Evolutionary conservation across 2,329 filamentous ascomycete species (phyloP).

Genomic region (Talaromyces rugulosus): DNA sequence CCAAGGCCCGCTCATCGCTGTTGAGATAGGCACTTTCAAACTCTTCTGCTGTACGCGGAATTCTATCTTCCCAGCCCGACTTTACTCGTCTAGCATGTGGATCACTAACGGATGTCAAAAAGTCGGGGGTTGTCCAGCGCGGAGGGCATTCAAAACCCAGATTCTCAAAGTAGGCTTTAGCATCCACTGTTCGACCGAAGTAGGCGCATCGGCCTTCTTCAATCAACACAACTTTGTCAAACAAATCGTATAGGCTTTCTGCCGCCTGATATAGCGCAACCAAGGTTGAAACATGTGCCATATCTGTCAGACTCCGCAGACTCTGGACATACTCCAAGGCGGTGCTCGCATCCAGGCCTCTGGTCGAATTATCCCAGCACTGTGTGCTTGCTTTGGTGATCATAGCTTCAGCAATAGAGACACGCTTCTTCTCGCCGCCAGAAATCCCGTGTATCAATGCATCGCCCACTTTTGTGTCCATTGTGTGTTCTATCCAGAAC

Average conservation of each 20-base stretch:
- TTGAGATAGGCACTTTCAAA: constrained; percentile 51
- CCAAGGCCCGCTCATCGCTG: constrained; percentile 42
- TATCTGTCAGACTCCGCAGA: constrained; percentile 61
- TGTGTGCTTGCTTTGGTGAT: constrained; percentile 62
- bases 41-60: constrained; percentile 52
- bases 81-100: constrained; percentile 55
- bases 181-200: constrained; percentile 61
- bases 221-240: constrained; percentile 66
- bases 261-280: constrained; percentile 70
- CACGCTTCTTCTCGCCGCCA: constrained; percentile 71
- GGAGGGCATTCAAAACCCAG: constrained; percentile 69
- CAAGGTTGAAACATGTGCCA: constrained; percentile 57
- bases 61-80: constrained; percentile 54
- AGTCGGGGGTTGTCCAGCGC: constrained; percentile 70
- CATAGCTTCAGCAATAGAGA: constrained; percentile 75
- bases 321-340: constrained; percentile 69
- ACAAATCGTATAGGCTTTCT: constrained; percentile 49
- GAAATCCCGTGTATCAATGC: constrained; percentile 69
- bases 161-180: constrained; percentile 65
- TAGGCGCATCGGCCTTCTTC: constrained; percentile 68
- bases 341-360: constrained; percentile 68
- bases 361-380: constrained; percentile 74
- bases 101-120: constrained; percentile 70
- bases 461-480: constrained; percentile 70
- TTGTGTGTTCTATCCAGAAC: constrained; percentile 68